A percentile compares a stretch with the other conserved stretches of the same genome.
These are phyloP conservation scores for Athelia psychrophila DNA, from an alignment of 1,284 basidiomycete species.

Conservation along the genomic window DNA sequence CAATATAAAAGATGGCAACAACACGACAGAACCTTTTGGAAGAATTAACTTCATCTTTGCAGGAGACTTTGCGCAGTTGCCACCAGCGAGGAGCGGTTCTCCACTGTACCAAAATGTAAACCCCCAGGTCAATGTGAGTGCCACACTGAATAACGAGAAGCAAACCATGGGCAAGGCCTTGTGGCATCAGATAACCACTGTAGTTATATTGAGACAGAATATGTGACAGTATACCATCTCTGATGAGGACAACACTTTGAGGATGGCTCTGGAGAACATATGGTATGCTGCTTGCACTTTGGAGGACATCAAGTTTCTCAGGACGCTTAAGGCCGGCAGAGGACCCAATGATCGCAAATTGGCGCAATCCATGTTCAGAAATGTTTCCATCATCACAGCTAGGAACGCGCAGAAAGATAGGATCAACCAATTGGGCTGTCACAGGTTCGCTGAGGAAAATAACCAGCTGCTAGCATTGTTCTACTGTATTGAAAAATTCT, in stretches of 20 bases:
- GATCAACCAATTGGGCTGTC: conserved; percentile 9
- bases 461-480: conserved; percentile 18
- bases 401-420: conserved; percentile 11
- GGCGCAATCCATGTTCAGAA: conserved; percentile 6
- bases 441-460: conserved; percentile 10
- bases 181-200: conserved; percentile 30
- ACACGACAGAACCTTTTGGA: not conserved
- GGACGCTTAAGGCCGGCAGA: conserved; percentile 2
- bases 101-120: conserved; percentile 18
- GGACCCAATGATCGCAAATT: not conserved
- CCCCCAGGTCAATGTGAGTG: conserved; percentile 6
- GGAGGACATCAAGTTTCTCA: conserved; percentile 11
- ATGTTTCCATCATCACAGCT: conserved; percentile 12
- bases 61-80: conserved; percentile 18
- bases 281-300: conserved; percentile 12
- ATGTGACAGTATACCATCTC: conserved; percentile 22
- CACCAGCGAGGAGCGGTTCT: conserved; percentile 4
- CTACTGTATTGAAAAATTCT: conserved; percentile 23
- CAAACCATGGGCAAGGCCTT: conserved; percentile 26
- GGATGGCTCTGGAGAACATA: conserved; percentile 14
- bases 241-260: conserved; percentile 5
- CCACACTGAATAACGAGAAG: not conserved
- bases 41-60: conserved; percentile 16
- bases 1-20: too few species aligned
- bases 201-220: conserved; percentile 30